Base-by-base conservation (phyloP, 768 basidiomycete species). In the Pisolithus sp. region DNA sequence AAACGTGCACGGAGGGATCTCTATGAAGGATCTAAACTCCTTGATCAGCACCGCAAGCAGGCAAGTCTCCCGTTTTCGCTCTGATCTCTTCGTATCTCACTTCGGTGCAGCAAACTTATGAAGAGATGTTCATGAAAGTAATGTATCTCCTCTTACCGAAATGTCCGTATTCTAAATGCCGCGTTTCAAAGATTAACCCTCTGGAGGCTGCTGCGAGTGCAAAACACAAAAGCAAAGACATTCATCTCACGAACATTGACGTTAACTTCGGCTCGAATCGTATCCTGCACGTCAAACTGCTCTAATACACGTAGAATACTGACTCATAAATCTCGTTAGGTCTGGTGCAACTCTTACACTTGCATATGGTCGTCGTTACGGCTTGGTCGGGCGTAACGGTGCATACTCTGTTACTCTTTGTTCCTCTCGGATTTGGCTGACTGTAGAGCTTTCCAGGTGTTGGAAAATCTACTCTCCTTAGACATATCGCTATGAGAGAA, bases 41-140 rank as follows among this genome's bases (percentile, higher is more conserved):
- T 99, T 50, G 93, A 96, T 62, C 85, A 92, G 57, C 85, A 90
- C 68, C 82, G 85, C 68, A 93, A 93, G 72, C 92, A 93, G 76
- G 89, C 85, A 56, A 50, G 73, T 58, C 38, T 31, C 8, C 34
- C 15, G 7, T 15, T 6, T 45, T 10, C 5, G 1, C 9, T 39
- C 1, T 20, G 36, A 13, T 18, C 4, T 12, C 38, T 26, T 23
- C 31, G 24, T 20, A n/a, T 31, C 36, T 50, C 30, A 47, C 41
- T 12, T 10, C 6, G 5, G 18, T 43, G 17, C 60, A 98, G 85
- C 93, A 97, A 88, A 82, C 86, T 18, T 98, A 97, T 71, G 95
- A 98, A 65, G 96, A 99, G 65, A 86, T 99, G 83, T 99, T 93
- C 73, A 90, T 99, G 89, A 92, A 96, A 78, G 93, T 85, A 48